Percentiles rank a stretch among this genome's conserved stretches.
Evolutionary conservation across 768 basidiomycete genomes (phyloP).

Genomic region (Macrocybe gigantea): DNA sequence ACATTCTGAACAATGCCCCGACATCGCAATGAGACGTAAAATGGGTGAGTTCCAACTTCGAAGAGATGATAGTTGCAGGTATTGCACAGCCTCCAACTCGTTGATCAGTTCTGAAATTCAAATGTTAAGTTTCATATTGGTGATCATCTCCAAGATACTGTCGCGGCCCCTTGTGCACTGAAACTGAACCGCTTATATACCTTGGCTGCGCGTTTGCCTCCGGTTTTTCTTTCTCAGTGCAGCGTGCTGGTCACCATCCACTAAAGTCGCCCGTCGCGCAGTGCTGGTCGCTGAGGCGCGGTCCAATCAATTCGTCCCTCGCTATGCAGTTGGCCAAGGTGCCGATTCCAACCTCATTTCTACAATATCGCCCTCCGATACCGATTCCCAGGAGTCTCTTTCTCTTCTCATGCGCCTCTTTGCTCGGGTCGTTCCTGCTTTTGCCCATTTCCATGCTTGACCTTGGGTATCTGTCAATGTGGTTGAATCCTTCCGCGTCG

Average conservation of each 20-base stretch:
- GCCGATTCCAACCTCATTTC: not conserved
- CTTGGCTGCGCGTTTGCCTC: not conserved
- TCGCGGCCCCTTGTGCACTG: not conserved
- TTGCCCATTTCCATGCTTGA: conserved; percentile 27
- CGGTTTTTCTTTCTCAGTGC: conserved; percentile 4
- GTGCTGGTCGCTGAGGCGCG: conserved; percentile 23
- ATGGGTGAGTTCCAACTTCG: too few relatives aligned
- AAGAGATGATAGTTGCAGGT: too few relatives aligned
- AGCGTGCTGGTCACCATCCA: conserved; percentile 23
- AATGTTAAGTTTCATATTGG: too few relatives aligned
- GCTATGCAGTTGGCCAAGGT: conserved; percentile 4
- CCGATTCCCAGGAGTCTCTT: conserved; percentile 19
- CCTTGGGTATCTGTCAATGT: conserved; percentile 26
- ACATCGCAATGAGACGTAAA: too few relatives aligned
- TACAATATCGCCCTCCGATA: conserved; percentile 1
- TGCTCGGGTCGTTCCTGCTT: conserved; percentile 16
- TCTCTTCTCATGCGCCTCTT: conserved; percentile 20
- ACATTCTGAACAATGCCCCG: too few relatives aligned
- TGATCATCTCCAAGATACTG: conserved; percentile 1
- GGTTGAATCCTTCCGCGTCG: conserved; percentile 22
- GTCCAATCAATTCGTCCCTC: not conserved
- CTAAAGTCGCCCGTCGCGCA: conserved; percentile 8
- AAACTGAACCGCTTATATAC: not conserved
- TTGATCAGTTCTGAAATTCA: too few relatives aligned
- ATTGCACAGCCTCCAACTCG: too few relatives aligned